Conservation (phyloP, 1,139 yeast genomes). For the Insectozyma bohioensis region DNA sequence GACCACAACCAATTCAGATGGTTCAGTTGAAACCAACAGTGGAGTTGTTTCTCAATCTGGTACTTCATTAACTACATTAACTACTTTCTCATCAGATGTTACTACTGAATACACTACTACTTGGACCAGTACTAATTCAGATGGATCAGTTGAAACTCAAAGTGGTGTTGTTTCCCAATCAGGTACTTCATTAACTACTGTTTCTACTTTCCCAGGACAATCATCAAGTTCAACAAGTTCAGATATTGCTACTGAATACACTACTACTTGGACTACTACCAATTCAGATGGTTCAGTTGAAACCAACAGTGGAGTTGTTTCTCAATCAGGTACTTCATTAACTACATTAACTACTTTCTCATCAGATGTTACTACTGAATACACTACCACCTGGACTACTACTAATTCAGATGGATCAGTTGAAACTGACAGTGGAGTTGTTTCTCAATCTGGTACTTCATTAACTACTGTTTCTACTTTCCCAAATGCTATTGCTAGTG, state of each 20-base stretch:
- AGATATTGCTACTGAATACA: conserved; percentile 11
- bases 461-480: conserved; percentile 2
- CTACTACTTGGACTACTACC: conserved; percentile 19
- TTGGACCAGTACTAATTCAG: conserved; percentile 16
- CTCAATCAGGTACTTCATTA: conserved; percentile 5
- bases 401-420: conserved; percentile 19
- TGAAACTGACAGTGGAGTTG: conserved; percentile 17
- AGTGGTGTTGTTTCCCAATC: conserved; percentile 14
- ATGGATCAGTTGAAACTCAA: conserved; percentile 18
- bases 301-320: conserved; percentile 16
- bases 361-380: conserved; percentile 13
- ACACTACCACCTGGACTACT: conserved; percentile 19
- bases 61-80: conserved; percentile 1
- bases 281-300: conserved; percentile 15
- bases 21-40: conserved; percentile 17
- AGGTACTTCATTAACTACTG: conserved; percentile 2
- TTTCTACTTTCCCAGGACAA: conserved; percentile 10
- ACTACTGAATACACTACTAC: conserved; percentile 23
- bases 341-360: conserved; percentile 2
- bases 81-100: conserved; percentile 1
- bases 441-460: conserved; percentile 9
- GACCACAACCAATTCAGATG: conserved; percentile 18
- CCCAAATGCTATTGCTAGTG: not conserved
- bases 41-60: conserved; percentile 13
- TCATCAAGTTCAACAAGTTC: no score